Conservation (phyloP, 1,139 yeast species). For the Saccharomyces pastorianus region DNA sequence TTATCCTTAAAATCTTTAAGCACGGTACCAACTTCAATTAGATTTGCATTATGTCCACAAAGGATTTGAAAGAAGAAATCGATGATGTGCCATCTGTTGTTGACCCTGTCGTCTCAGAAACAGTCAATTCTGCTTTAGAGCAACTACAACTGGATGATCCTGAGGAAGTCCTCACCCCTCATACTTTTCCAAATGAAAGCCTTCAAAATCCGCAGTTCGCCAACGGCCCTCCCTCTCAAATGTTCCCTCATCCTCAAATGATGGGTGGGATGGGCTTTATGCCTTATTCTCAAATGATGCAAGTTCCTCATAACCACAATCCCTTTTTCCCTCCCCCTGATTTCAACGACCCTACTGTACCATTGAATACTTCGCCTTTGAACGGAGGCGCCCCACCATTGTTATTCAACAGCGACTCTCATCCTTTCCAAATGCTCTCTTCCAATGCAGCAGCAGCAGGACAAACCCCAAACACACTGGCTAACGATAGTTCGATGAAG, state of each 20-base stretch:
- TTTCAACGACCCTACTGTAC: conserved; percentile 7
- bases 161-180: not conserved
- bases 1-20: not conserved
- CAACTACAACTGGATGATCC: conserved; percentile 27
- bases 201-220: conserved; percentile 4
- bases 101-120: conserved; percentile 21
- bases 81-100: conserved; percentile 3
- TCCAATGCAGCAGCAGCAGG: conserved; percentile 1
- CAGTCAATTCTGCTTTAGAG: conserved; percentile 28
- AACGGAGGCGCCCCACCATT: not conserved
- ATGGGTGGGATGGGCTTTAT: conserved; percentile 26
- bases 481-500: conserved; percentile 1
- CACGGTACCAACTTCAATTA: not conserved
- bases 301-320: conserved; percentile 25
- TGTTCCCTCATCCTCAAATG: conserved; percentile 25
- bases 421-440: not conserved
- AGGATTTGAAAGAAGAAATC: not conserved
- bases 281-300: conserved; percentile 31
- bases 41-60: not conserved
- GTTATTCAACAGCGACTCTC: not conserved
- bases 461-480: not conserved
- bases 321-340: conserved; percentile 24
- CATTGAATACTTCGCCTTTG: not conserved
- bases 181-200: not conserved
- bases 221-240: conserved; percentile 14